Percentiles rank a stretch among this genome's conserved stretches.
Conservation (phyloP, 768 basidiomycete species). For the Rhizopogon vinicolor region DNA sequence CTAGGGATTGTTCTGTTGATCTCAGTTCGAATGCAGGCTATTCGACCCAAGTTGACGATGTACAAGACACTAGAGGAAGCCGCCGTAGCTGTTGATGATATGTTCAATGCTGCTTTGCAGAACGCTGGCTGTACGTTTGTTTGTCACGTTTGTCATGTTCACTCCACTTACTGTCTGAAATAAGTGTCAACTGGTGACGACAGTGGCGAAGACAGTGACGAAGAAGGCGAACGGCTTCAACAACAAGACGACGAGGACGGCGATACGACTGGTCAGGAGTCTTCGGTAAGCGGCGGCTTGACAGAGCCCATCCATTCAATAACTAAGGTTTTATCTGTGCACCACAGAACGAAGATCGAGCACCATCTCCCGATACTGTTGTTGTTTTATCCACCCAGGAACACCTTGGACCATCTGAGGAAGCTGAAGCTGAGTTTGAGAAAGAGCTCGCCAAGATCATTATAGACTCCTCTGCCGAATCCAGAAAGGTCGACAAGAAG, state of each 20-base stretch:
- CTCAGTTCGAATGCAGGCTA: slow-evolving; percentile 43
- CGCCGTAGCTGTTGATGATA: slow-evolving; percentile 83
- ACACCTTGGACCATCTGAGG: slow-evolving; percentile 76
- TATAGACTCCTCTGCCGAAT: slow-evolving; percentile 79
- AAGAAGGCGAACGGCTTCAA: slow-evolving; percentile 33
- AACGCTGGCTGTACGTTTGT: slow-evolving; percentile 45
- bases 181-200: slow-evolving; percentile 32
- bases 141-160: not conserved
- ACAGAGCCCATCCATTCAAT: not conserved
- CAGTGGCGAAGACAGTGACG: slow-evolving; percentile 53
- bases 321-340: not conserved
- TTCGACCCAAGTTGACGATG: slow-evolving; percentile 76
- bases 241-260: slow-evolving; percentile 65
- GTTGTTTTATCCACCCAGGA: slow-evolving; percentile 72
- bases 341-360: slow-evolving; percentile 53
- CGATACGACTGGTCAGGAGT: slow-evolving; percentile 42
- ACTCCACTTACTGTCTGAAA: slow-evolving; percentile 11
- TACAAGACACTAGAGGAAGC: slow-evolving; percentile 82
- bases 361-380: slow-evolving; percentile 79
- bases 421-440: slow-evolving; percentile 90
- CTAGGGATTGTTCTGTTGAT: slow-evolving; percentile 1
- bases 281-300: slow-evolving; percentile 40
- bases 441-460: slow-evolving; percentile 96
- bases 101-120: slow-evolving; percentile 69
- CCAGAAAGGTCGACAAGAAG: slow-evolving; percentile 84